Evolutionary conservation across 208 protist genomes (phyloP).

Genomic region (Angomonas ambiguus): DNA sequence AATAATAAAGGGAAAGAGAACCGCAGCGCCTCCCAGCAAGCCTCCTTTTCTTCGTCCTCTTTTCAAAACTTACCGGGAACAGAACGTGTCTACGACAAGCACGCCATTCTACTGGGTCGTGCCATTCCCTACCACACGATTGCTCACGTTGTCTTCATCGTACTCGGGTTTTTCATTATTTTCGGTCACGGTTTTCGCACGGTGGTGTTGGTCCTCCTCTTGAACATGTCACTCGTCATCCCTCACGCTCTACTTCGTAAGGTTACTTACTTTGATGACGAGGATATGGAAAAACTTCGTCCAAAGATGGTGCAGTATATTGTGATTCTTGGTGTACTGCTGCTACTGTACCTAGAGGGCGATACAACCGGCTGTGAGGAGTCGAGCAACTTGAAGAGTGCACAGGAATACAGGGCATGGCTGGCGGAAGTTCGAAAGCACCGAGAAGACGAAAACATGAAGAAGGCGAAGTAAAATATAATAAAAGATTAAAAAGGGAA

Average conservation of each 20-base stretch:
- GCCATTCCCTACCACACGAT: slow-evolving; percentile 35
- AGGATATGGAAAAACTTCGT: slow-evolving; percentile 79
- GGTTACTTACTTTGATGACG: slow-evolving; percentile 82
- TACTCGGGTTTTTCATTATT: neutral
- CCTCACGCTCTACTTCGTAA: slow-evolving; percentile 64
- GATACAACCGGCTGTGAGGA: slow-evolving; percentile 24
- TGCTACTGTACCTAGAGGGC: slow-evolving; percentile 64
- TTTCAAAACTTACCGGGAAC: too few relatives aligned
- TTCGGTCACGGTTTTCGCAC: slow-evolving; percentile 28
- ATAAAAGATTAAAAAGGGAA: neutral
- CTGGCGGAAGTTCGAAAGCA: slow-evolving; percentile 18
- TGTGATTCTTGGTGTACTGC: slow-evolving; percentile 38
- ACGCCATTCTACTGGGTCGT: slow-evolving; percentile 23
- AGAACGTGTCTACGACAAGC: neutral
- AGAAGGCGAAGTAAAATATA: neutral
- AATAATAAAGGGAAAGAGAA: too few relatives aligned
- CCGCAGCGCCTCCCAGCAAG: too few relatives aligned
- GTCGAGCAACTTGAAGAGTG: slow-evolving; percentile 6
- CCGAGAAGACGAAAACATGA: slow-evolving; percentile 12
- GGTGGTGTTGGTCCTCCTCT: slow-evolving; percentile 20
- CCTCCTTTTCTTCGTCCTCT: too few relatives aligned
- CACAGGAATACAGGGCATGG: slow-evolving; percentile 24
- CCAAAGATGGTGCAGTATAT: slow-evolving; percentile 68
- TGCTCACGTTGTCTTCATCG: slow-evolving; percentile 1
- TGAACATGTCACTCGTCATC: slow-evolving; percentile 56